Percentiles rank a stretch among this genome's conserved stretches.
phyloP scores from a whole-genome alignment of 2,329 filamentous ascomycete species.

The Sclerotinia subarctica region DNA sequence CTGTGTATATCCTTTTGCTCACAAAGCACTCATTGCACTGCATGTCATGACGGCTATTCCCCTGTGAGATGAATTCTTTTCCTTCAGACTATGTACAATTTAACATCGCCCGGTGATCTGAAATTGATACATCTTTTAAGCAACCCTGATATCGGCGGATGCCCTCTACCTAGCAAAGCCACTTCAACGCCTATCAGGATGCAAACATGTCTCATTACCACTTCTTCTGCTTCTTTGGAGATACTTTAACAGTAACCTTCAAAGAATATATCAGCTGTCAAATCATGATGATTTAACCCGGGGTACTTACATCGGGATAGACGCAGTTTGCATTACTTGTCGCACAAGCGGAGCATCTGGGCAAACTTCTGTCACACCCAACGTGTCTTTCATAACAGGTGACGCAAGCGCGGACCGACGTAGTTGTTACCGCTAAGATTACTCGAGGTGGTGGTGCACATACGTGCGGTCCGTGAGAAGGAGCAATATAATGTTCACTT shows the following conservation, averaged over 20 bases:
- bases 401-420: neutral
- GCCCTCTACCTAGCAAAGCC: neutral
- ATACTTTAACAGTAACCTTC: neutral
- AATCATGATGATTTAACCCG: neutral
- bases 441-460: neutral
- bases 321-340: neutral
- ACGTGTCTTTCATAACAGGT: neutral
- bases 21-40: neutral
- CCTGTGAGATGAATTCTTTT: neutral
- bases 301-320: constrained; percentile 10
- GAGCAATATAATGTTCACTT: neutral
- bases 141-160: neutral
- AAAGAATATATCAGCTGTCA: constrained; percentile 5
- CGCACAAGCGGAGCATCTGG: neutral
- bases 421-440: neutral
- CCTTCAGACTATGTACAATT: neutral
- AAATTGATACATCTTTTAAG: neutral
- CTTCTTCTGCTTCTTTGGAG: neutral
- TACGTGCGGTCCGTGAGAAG: neutral
- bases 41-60: neutral
- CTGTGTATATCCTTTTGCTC: neutral
- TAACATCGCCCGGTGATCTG: neutral
- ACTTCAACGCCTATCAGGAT: neutral
- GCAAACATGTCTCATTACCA: neutral
- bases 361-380: constrained; percentile 9